Conservation (phyloP, 805 yeast genomes). For the Candida broadrunensis region DNA sequence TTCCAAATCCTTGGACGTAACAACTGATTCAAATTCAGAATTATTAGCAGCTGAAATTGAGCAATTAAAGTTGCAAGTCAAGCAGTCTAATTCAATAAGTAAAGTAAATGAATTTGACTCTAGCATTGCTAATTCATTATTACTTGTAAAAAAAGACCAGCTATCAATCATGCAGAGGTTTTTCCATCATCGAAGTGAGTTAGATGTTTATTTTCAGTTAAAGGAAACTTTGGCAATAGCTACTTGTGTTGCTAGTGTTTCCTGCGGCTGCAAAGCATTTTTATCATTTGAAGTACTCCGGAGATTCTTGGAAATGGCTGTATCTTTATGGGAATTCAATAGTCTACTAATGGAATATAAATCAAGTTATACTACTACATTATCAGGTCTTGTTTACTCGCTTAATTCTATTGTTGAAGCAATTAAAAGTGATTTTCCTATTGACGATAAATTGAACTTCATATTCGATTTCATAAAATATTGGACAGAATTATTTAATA, state of each 20-base stretch:
- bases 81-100: not conserved
- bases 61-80: not conserved
- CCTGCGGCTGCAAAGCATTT: too few species aligned
- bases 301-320: not conserved
- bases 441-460: not conserved
- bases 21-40: not conserved
- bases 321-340: constrained; percentile 3
- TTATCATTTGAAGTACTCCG: not conserved
- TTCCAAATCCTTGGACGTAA: not conserved
- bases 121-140: not conserved
- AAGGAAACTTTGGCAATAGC: not conserved
- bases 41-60: not conserved
- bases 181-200: not conserved
- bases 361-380: not conserved
- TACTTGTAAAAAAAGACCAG: not conserved
- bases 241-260: not conserved
- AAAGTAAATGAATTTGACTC: not conserved
- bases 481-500: not conserved
- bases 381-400: not conserved
- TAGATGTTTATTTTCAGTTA: not conserved
- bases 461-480: not conserved
- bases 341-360: not conserved
- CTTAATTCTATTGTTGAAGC: not conserved
- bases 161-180: not conserved
- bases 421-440: not conserved